These are phyloP conservation scores for Aaosphaeria pasadenensis DNA, from an alignment of 2,329 filamentous ascomycete genomes.

Conservation along the genomic window DNA sequence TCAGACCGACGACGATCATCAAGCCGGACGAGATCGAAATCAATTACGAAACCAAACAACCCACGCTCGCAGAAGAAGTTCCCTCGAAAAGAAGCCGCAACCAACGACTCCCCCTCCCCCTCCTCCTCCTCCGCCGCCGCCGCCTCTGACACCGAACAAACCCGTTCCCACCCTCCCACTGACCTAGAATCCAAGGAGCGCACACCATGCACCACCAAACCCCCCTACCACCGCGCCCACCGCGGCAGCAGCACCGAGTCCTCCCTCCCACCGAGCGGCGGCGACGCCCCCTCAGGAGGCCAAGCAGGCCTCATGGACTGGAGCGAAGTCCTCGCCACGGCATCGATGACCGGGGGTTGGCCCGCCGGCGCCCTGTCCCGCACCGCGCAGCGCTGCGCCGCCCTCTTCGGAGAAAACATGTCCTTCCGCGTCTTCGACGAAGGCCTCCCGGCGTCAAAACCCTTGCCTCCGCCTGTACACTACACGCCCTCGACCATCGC, in stretches of 20 bases:
- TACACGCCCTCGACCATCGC: conserved; percentile 31
- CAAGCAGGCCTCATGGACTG: conserved; percentile 57
- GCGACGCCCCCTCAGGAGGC: conserved; percentile 7
- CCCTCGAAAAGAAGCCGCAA: not conserved
- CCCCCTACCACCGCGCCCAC: not conserved
- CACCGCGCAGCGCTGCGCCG: conserved; percentile 69
- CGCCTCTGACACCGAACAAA: not conserved
- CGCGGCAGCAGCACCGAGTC: conserved; percentile 2
- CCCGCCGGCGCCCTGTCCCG: conserved; percentile 61
- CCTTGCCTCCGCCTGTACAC: conserved; percentile 25
- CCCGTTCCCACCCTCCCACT: not conserved
- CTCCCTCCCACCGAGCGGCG: conserved; percentile 1
- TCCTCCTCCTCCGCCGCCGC: not conserved
- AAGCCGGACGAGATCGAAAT: conserved; percentile 13
- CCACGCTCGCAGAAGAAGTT: not conserved
- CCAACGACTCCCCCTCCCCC: not conserved
- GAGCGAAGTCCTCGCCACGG: conserved; percentile 79
- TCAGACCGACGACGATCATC: conserved; percentile 11
- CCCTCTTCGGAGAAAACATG: conserved; percentile 73
- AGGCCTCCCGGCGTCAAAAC: conserved; percentile 17
- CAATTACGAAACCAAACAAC: conserved; percentile 2
- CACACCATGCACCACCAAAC: not conserved
- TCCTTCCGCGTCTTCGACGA: conserved; percentile 56
- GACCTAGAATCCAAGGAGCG: not conserved
- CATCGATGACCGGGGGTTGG: conserved; percentile 67